Evolutionary conservation across 352 stramenopile genomes (phyloP).

Genomic region (Phytophthora idaei): DNA sequence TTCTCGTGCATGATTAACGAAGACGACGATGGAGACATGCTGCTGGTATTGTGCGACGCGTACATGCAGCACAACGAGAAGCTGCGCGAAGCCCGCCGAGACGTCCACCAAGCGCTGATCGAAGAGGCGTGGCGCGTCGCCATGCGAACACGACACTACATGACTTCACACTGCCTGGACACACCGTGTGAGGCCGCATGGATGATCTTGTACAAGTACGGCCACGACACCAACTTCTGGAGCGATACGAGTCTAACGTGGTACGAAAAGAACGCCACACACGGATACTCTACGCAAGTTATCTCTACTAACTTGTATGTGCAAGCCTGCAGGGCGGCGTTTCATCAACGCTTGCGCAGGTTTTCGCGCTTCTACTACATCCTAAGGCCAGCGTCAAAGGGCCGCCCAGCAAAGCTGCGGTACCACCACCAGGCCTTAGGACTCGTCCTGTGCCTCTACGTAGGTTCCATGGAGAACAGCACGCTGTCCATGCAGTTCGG

Average conservation of each 20-base stretch:
- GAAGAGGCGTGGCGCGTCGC: not conserved
- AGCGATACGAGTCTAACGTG: not conserved
- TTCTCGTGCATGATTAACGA: not conserved
- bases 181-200: not conserved
- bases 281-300: not conserved
- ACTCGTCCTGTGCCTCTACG: constrained; percentile 10
- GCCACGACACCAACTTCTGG: not conserved
- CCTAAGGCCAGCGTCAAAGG: too few species aligned
- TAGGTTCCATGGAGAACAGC: not conserved
- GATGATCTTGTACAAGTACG: not conserved
- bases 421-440: too few species aligned
- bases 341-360: not conserved
- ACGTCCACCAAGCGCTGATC: not conserved
- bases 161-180: not conserved
- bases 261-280: not conserved
- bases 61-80: not conserved
- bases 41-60: not conserved
- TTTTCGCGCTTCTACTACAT: too few species aligned
- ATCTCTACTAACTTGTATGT: not conserved
- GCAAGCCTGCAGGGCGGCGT: not conserved
- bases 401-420: too few species aligned
- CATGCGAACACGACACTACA: not conserved
- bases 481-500: constrained; percentile 11
- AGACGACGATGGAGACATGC: not conserved
- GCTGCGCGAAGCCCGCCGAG: not conserved